Conservation (phyloP, 2,329 filamentous ascomycete species). For the Drechslera avenae region DNA sequence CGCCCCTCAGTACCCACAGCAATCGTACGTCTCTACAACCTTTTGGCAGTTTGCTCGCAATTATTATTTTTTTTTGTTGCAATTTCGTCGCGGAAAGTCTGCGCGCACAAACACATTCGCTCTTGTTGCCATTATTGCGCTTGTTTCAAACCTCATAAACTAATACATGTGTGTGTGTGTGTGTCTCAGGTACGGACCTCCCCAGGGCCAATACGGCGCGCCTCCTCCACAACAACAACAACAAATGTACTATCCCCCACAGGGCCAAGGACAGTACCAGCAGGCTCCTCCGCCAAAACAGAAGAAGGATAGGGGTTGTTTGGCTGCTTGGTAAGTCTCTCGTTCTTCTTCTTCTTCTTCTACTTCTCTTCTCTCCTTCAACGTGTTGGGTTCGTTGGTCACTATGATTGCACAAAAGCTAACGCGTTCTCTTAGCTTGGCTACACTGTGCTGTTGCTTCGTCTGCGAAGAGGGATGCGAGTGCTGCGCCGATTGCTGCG, state of each 20-base stretch:
- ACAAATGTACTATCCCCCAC: slow-evolving; percentile 34
- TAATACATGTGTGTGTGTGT: too few species aligned
- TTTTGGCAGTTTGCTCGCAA: not conserved
- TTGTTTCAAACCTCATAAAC: too few species aligned
- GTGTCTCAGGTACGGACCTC: slow-evolving; percentile 29
- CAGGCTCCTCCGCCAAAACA: slow-evolving; percentile 55
- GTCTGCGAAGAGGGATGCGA: slow-evolving; percentile 68
- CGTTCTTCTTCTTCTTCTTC: too few species aligned
- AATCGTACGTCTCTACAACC: slow-evolving; percentile 32
- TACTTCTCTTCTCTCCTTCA: slow-evolving; percentile 19
- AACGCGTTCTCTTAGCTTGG: slow-evolving; percentile 28
- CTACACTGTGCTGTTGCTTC: slow-evolving; percentile 65
- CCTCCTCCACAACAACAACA: slow-evolving; percentile 35
- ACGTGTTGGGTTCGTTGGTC: too few species aligned
- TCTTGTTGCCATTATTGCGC: too few species aligned
- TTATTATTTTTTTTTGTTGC: too few species aligned
- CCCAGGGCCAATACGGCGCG: slow-evolving; percentile 26
- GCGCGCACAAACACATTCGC: not conserved
- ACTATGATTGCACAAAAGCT: not conserved
- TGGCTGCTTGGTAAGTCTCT: slow-evolving; percentile 42
- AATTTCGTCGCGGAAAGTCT: too few species aligned
- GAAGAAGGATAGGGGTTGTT: slow-evolving; percentile 51
- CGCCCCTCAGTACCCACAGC: slow-evolving; percentile 45
- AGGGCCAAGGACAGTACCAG: slow-evolving; percentile 54
- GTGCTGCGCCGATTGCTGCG: slow-evolving; percentile 67